These are phyloP conservation scores for Globisporangium abappressorium DNA, from an alignment of 352 stramenopile species.

Conservation along the genomic window DNA sequence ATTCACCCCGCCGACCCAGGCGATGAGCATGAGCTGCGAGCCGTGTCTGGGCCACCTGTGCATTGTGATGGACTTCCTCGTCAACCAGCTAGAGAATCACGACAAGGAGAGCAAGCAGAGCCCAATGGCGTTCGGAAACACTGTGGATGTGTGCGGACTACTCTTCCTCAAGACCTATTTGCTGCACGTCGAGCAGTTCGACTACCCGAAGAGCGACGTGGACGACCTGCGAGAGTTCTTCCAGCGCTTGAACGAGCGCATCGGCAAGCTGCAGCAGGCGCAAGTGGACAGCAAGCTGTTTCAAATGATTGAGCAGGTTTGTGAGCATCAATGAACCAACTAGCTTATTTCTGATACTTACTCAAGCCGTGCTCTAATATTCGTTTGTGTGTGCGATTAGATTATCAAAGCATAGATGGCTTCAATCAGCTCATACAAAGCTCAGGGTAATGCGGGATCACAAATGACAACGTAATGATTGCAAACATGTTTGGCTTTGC, in stretches of 20 bases:
- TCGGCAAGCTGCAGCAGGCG: constrained; percentile 2
- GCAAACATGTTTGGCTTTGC: neutral
- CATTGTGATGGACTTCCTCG: constrained; percentile 60
- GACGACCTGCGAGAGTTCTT: constrained; percentile 45
- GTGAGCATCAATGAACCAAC: neutral
- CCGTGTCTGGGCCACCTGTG: constrained; percentile 54
- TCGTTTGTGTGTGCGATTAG: neutral
- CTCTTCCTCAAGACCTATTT: constrained; percentile 70
- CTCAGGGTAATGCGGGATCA: neutral
- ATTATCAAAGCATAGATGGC: neutral
- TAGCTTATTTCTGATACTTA: neutral
- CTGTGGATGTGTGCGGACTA: constrained; percentile 46
- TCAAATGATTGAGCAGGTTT: constrained; percentile 15
- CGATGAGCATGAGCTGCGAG: constrained; percentile 42
- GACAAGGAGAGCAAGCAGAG: neutral
- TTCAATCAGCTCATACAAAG: neutral
- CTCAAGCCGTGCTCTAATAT: neutral
- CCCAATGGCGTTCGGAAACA: constrained; percentile 23
- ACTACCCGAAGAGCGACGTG: constrained; percentile 30
- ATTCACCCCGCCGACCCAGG: constrained; percentile 42
- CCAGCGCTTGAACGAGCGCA: constrained; percentile 26
- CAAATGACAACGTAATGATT: neutral
- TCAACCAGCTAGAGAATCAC: constrained; percentile 39
- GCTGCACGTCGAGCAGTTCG: constrained; percentile 50
- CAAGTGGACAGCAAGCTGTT: constrained; percentile 12